Conservation (phyloP, 345 rosid species). For the Eucalyptus sp. region DNA sequence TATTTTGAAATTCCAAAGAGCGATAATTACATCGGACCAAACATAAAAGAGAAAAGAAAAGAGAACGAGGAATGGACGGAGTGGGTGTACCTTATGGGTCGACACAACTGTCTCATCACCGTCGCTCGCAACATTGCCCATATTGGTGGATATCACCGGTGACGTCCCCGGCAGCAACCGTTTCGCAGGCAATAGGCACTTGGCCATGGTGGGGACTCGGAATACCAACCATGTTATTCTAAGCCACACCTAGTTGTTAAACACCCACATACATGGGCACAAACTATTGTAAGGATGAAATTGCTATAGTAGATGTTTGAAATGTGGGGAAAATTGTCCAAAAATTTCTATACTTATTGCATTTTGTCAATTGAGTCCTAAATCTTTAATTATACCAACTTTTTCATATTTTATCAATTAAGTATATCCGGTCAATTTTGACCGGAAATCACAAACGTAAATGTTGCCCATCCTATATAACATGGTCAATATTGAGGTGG, state of each 20-base stretch:
- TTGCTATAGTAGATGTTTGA: fast-evolving
- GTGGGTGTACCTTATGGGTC: not conserved
- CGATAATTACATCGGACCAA: not conserved
- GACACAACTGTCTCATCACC: not conserved
- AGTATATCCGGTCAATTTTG: fast-evolving
- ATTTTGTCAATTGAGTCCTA: fast-evolving
- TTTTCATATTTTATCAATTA: no score
- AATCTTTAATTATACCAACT: fast-evolving
- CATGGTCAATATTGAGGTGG: fast-evolving
- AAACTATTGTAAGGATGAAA: not conserved
- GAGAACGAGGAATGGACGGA: not conserved
- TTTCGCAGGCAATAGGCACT: no score
- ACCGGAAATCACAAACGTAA: fast-evolving
- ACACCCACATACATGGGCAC: not conserved
- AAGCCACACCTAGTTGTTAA: not conserved
- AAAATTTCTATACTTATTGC: fast-evolving
- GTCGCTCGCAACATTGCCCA: no score
- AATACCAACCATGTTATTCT: no score
- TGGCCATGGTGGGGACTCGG: no score
- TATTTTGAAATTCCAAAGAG: not conserved
- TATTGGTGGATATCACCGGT: no score
- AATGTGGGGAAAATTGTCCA: no score
- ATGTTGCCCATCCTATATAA: fast-evolving
- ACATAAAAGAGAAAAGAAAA: not conserved
- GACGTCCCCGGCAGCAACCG: fast-evolving